Percentiles rank a stretch among this genome's conserved stretches.
phyloP scores from a whole-genome alignment of 306 rosid genomes.

The Rubus parviflorus region DNA sequence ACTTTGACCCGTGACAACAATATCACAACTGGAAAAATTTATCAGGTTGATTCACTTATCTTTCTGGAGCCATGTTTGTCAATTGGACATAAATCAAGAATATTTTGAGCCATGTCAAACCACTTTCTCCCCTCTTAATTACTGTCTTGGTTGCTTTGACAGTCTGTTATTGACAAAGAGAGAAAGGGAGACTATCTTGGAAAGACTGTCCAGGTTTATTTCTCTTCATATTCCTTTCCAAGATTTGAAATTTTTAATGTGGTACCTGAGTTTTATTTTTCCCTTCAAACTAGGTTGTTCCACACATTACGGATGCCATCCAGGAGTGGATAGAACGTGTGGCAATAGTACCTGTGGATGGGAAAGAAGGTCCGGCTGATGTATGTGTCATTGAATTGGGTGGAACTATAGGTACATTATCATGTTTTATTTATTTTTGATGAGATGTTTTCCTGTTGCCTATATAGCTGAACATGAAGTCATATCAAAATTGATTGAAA shows the following conservation, averaged over 20 bases:
- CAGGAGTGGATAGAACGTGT: slow-evolving; percentile 95
- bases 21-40: slow-evolving; percentile 87
- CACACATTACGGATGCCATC: slow-evolving; percentile 83
- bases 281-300: slow-evolving; percentile 61
- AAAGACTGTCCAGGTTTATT: slow-evolving; percentile 78
- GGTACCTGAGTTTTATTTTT: slow-evolving; percentile 27
- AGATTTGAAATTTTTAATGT: slow-evolving; percentile 9
- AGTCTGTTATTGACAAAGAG: slow-evolving; percentile 81
- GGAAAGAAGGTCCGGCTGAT: slow-evolving; percentile 81
- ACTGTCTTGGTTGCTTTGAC: slow-evolving; percentile 23
- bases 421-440: not conserved
- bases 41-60: slow-evolving; percentile 50
- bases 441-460: not conserved
- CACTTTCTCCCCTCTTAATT: slow-evolving; percentile 11
- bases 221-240: slow-evolving; percentile 6
- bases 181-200: slow-evolving; percentile 89
- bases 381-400: slow-evolving; percentile 92
- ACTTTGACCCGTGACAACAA: slow-evolving; percentile 81
- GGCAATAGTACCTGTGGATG: slow-evolving; percentile 78
- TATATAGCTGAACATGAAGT: slow-evolving; percentile 21
- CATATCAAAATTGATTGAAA: slow-evolving; percentile 16
- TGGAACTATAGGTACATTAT: slow-evolving; percentile 74
- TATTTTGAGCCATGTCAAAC: not conserved
- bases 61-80: slow-evolving; percentile 5
- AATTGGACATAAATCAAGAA: slow-evolving; percentile 5